Base-by-base conservation (phyloP, 345 rosid species). In the Eutrema yunnanense region DNA sequence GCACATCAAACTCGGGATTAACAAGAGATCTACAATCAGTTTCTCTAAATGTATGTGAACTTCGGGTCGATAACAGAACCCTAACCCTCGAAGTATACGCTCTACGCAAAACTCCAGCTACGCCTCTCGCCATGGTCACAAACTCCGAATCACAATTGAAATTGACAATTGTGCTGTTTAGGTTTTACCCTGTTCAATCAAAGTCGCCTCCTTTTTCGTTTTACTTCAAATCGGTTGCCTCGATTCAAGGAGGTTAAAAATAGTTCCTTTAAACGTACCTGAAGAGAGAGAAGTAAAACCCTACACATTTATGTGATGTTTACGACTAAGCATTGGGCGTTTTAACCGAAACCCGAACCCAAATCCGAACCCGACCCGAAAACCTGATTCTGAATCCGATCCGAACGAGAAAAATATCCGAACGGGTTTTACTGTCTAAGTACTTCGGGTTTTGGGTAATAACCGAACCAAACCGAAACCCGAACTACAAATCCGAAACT, bases 71-170 rank as follows among this genome's bases (percentile, higher is more conserved):
- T 4, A 52, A 55, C 2, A 73, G 51, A 75, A 67, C 7, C 70
- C 79, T 85, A 63, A 52, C 50, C 60, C 84, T 82, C 0, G 30
- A 71, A 50, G 9, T 33, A 73, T 62, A 90, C 2, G 80, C 71
- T 72, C 90, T 79, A 65, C 84, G 74, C 52, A 90, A 76, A 74
- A 82, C 58, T 30, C 81, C 69, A 42, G 78, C 79, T 7, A 82
- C 78, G 13, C 87, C 84, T 83, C 84, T 75, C 37, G 82, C 86
- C 96, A 88, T 90, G 8, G 64, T 51, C 41, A 53, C 36, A 43
- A 43, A 42, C 9, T 52, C 6, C 10, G 37, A 9, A 58, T 10
- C 26, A 26, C 8, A 58, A 5, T 5, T 9, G 43, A 40, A 36
- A 49, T 13, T 41, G 33, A 67, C 56, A 34, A 34, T 36, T 30